Conservation (phyloP, 73 alveolate genomes). For the Uronychia setigera region DNA sequence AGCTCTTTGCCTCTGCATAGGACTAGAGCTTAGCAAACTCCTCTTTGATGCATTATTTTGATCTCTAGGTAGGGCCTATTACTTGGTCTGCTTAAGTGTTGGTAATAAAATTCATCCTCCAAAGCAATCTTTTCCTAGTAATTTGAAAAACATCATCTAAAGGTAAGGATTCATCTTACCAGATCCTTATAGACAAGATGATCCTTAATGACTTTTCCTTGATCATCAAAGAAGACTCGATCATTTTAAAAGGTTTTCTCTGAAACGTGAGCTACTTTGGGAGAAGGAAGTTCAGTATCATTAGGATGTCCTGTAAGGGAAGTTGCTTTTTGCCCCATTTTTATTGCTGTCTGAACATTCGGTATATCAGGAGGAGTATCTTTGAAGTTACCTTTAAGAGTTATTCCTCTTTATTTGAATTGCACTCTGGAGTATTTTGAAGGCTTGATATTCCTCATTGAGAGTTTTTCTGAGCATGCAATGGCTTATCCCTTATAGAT, state of each 20-base stretch:
- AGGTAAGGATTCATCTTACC: not conserved
- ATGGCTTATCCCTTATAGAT: slow-evolving; percentile 42
- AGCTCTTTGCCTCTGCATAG: not conserved
- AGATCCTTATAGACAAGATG: slow-evolving; percentile 60
- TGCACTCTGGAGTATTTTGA: slow-evolving; percentile 2
- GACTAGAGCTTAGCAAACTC: not conserved
- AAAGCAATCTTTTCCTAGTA: slow-evolving; percentile 23
- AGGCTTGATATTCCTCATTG: not conserved
- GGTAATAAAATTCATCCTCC: slow-evolving; percentile 49
- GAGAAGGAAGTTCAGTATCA: not conserved
- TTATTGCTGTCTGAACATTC: not conserved
- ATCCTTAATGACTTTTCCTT: slow-evolving; percentile 35
- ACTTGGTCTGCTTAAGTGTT: not conserved
- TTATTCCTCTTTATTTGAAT: not conserved
- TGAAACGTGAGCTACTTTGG: not conserved
- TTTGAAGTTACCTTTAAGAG: slow-evolving; percentile 5
- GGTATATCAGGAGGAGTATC: not conserved
- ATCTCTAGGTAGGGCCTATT: not conserved
- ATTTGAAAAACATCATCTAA: slow-evolving; percentile 44
- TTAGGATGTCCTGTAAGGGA: not conserved
- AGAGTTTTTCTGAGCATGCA: slow-evolving; percentile 55
- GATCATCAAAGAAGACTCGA: slow-evolving; percentile 44
- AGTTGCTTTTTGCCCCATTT: not conserved
- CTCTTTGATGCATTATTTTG: not conserved
- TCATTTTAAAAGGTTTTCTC: slow-evolving; percentile 42